Base-by-base conservation (phyloP, 2,329 filamentous ascomycete species). In the Ceratocystis huliohia region DNA sequence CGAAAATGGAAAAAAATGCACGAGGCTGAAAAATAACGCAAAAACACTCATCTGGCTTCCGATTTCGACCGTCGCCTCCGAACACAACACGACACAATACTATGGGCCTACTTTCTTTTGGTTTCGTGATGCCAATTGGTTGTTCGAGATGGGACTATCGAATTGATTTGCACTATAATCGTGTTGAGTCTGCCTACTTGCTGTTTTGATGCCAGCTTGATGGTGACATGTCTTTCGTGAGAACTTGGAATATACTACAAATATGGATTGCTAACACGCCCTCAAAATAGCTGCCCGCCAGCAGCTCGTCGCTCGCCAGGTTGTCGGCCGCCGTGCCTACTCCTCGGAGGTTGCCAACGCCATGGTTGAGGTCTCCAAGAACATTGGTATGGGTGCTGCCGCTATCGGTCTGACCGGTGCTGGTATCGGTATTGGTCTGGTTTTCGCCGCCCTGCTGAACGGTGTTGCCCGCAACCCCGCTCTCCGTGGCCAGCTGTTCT, bases 401-500 rank as follows among this genome's bases (percentile, higher is more conserved):
- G 90, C 90, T 82, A 91, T 95, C 77, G 90, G 90, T 88, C 88
- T 95, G 76, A 89, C 88, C 77, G 88, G 88, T 88, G 88, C 89
- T 77, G 88, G 89, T 91, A 90, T 94, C 79, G 90, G 90, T 89
- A 95, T 94, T 81, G 90, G 90, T 84, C 86, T 93, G 77, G 90
- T 95, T 77, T 95, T 95, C 86, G 89, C 88, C 77, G 87, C 89
- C 75, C 89, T 95, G 78, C 84, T 95, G 77, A 87, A 89, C 80
- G 86, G 86, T 82, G 89, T 94, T 78, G 89, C 90, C 83, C 89
- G 90, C 83, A 96, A 96, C 89, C 90, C 90, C 76, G 88, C 88
- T 77, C 89, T 95, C 82, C 88, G 89, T 82, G 90, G 89, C 78
- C 91, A 95, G 86, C 89, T 96, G 76, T 96, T 94, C 88, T 89